Conservation (phyloP, 2,329 filamentous ascomycete species). For the Sarocladium kiliense region DNA sequence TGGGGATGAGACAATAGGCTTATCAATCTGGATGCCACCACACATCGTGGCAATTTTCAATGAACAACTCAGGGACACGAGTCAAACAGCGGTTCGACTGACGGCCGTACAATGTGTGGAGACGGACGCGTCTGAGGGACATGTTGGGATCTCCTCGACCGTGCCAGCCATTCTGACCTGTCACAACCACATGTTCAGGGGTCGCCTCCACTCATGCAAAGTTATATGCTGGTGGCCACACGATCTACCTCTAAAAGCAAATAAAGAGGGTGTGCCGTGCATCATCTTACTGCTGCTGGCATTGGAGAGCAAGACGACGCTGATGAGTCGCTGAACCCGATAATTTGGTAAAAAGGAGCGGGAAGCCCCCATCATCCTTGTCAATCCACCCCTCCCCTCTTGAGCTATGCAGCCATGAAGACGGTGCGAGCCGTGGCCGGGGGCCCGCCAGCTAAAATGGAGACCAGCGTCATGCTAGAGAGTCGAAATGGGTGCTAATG, state of each 20-base stretch:
- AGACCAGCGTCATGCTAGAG: conserved; percentile 22
- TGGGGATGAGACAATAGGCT: too few species aligned
- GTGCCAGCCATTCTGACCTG: not conserved
- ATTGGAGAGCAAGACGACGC: not conserved
- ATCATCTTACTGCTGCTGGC: not conserved
- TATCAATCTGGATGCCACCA: too few species aligned
- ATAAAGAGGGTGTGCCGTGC: not conserved
- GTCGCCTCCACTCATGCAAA: not conserved
- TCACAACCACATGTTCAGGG: not conserved
- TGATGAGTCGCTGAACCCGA: not conserved
- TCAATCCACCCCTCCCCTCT: conserved; percentile 14
- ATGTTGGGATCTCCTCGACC: not conserved
- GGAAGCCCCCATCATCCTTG: conserved; percentile 16
- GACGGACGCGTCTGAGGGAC: not conserved
- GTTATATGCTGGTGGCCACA: not conserved
- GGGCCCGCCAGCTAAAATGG: conserved; percentile 26
- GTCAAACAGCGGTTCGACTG: not conserved
- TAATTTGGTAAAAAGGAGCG: conserved; percentile 12
- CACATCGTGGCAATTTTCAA: too few species aligned
- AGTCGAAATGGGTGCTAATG: conserved; percentile 2
- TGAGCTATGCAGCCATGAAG: conserved; percentile 25
- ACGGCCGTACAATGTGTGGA: not conserved
- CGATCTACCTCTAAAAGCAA: not conserved
- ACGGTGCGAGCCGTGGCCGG: conserved; percentile 33
- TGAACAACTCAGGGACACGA: too few species aligned